These are phyloP conservation scores for Perkinsus olseni DNA, from an alignment of 169 alveolate species.

Conservation along the genomic window DNA sequence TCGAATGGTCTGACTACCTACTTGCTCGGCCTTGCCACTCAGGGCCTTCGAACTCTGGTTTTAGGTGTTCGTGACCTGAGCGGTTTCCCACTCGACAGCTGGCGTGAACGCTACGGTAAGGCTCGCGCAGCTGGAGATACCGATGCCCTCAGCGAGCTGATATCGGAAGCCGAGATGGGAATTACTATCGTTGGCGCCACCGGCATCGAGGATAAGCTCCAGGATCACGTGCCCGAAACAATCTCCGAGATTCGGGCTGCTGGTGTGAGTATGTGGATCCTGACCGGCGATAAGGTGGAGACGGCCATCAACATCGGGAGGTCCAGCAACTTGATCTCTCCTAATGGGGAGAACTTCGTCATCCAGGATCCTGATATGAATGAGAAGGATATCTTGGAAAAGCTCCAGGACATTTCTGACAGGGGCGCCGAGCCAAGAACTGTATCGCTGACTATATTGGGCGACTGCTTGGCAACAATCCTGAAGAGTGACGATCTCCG, in stretches of 20 bases:
- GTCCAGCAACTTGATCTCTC: conserved; percentile 42
- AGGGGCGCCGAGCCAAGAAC: neutral
- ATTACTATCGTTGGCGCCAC: conserved; percentile 80
- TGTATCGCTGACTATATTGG: neutral
- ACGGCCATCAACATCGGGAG: conserved; percentile 87
- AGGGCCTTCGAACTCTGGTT: conserved; percentile 88
- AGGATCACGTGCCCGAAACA: conserved; percentile 87
- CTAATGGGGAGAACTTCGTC: conserved; percentile 42
- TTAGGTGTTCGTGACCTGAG: conserved; percentile 73
- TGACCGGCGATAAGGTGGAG: conserved; percentile 95
- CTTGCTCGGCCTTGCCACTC: conserved; percentile 62
- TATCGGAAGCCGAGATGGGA: conserved; percentile 61
- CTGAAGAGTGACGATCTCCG: neutral
- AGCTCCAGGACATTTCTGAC: neutral
- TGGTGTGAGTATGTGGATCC: conserved; percentile 89
- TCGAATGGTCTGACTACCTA: conserved; percentile 16
- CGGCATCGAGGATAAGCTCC: conserved; percentile 87
- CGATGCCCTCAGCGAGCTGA: neutral
- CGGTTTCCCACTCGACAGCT: conserved; percentile 49
- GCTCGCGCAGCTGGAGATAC: neutral
- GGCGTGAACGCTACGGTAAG: neutral
- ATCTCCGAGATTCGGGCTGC: conserved; percentile 80
- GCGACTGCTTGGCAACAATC: neutral
- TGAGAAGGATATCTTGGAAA: conserved; percentile 2
- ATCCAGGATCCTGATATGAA: conserved; percentile 45